Conservation (phyloP, 1,284 basidiomycete species). For the Melampsora americana region DNA sequence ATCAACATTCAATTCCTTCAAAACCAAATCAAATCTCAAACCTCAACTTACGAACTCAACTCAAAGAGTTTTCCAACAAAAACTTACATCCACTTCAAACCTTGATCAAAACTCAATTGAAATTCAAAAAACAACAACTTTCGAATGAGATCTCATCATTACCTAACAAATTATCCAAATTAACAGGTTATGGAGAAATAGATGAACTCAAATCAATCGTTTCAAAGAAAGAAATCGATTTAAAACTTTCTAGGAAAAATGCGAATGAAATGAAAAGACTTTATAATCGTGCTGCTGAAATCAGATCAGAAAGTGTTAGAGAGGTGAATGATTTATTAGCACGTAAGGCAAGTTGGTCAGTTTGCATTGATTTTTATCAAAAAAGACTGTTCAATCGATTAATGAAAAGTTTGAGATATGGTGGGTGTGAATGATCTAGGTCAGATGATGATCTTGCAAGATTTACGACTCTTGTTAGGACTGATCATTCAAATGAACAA, state of each 20-base stretch:
- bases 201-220: conserved; percentile 45
- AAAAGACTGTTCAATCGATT: background rate
- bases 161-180: conserved; percentile 25
- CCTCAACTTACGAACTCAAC: background rate
- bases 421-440: no score
- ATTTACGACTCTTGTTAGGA: conserved; percentile 79
- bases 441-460: conserved; percentile 49
- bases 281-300: conserved; percentile 69
- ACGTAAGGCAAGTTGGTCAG: conserved; percentile 26
- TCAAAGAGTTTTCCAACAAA: no score
- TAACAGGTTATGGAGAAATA: conserved; percentile 44
- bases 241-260: conserved; percentile 57
- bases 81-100: background rate
- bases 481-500: conserved; percentile 78
- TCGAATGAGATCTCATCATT: conserved; percentile 5
- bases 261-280: conserved; percentile 68
- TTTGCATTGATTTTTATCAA: no score
- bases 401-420: no score
- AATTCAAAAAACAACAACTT: background rate
- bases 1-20: no score
- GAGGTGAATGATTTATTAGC: conserved; percentile 39
- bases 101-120: background rate
- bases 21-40: background rate
- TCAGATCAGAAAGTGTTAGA: conserved; percentile 59
- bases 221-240: conserved; percentile 18